These are phyloP conservation scores for Stipa capillata DNA, from an alignment of 176 grass and related monocot genomes.

Conservation along the genomic window DNA sequence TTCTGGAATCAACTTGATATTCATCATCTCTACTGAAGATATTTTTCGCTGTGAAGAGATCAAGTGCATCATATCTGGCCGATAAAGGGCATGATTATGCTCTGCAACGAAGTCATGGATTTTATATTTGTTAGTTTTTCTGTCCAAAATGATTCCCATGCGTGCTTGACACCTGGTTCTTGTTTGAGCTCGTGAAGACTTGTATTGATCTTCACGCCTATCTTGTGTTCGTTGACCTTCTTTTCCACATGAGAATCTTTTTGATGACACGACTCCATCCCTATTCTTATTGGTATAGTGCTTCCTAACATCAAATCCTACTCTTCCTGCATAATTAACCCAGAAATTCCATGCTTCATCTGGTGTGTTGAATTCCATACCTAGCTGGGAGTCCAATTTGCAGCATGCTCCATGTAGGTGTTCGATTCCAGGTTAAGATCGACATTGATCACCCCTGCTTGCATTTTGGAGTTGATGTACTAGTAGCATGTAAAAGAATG, in stretches of 20 bases:
- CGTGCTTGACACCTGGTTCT: not conserved
- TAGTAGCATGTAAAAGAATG: too few relatives aligned
- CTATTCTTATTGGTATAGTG: not conserved
- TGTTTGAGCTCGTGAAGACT: not conserved
- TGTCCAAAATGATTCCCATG: not conserved
- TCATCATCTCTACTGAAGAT: not conserved
- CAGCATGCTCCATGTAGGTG: too few relatives aligned
- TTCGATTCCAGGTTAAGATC: too few relatives aligned
- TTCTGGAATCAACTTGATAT: too few relatives aligned
- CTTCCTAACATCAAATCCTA: not conserved
- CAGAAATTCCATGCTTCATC: not conserved
- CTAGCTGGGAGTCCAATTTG: too few relatives aligned
- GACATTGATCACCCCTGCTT: too few relatives aligned
- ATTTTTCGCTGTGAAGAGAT: not conserved
- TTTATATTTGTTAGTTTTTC: not conserved
- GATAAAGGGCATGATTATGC: too few relatives aligned
- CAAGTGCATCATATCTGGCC: too few relatives aligned
- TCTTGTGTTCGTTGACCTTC: not conserved
- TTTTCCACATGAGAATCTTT: not conserved
- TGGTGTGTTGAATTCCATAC: too few relatives aligned
- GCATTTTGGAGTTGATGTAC: too few relatives aligned
- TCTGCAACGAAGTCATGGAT: not conserved
- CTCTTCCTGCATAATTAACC: not conserved
- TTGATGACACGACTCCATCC: not conserved
- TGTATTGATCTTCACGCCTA: not conserved